These are phyloP conservation scores for Anthoceros angustus DNA, from an alignment of 225 moss, liverwort and hornwort species.

Conservation along the genomic window DNA sequence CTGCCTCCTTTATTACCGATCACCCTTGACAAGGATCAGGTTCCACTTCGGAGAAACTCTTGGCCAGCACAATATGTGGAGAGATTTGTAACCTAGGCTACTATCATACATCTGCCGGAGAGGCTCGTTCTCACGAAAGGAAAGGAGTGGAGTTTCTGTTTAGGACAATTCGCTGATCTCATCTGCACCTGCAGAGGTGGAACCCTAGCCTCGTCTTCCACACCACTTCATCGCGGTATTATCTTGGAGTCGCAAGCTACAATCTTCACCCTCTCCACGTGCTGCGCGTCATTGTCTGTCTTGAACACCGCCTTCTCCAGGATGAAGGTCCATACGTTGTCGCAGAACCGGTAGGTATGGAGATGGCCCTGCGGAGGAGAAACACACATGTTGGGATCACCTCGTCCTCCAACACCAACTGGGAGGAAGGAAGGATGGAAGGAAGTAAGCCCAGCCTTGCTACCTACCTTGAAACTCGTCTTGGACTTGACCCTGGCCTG, in stretches of 20 bases:
- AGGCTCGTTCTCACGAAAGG: too few species aligned
- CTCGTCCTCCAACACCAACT: neutral
- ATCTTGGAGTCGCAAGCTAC: constrained; percentile 98
- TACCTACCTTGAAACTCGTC: constrained; percentile 77
- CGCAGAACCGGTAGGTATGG: constrained; percentile 89
- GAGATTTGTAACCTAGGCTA: too few species aligned
- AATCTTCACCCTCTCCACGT: constrained; percentile 87
- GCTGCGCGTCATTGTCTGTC: constrained; percentile 39
- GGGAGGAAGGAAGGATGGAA: neutral
- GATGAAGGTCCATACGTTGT: constrained; percentile 97
- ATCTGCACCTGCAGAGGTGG: too few species aligned
- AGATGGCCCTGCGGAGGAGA: constrained; percentile 60
- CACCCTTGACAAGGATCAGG: too few species aligned
- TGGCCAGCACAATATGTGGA: too few species aligned
- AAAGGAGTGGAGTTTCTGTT: too few species aligned
- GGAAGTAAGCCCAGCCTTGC: neutral
- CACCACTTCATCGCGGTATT: constrained; percentile 30
- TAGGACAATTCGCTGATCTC: too few species aligned
- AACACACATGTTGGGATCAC: neutral
- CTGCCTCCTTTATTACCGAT: too few species aligned
- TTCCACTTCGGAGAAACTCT: too few species aligned
- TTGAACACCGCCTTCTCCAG: constrained; percentile 81
- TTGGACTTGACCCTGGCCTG: constrained; percentile 76
- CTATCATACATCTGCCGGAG: too few species aligned
- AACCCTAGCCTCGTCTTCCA: too few species aligned